Evolutionary conservation across 1,284 basidiomycete species (phyloP), one percentile per base, ranked within the genome.

Genomic region (Papiliotrema laurentii): DNA sequence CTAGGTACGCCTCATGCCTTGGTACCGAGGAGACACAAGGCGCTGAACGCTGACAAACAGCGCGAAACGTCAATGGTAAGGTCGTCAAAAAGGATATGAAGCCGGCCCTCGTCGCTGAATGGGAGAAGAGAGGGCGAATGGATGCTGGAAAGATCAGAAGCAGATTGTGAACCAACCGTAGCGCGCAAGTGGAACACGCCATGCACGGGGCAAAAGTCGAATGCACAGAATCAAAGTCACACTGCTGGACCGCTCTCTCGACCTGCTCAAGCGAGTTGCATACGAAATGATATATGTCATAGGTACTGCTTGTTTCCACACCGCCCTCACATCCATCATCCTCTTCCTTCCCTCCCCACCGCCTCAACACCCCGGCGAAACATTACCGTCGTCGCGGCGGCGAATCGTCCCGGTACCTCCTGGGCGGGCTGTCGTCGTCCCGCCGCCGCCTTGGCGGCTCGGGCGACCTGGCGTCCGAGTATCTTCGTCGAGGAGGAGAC

Each of bases 21-120:
- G n/a, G n/a, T n/a, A n/a, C n/a, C n/a, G n/a, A n/a, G n/a, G n/a
- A n/a, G n/a, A n/a, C n/a, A n/a, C n/a, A n/a, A n/a, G n/a, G n/a
- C n/a, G n/a, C n/a, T n/a, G n/a, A n/a, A n/a, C n/a, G n/a, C n/a
- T n/a, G n/a, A n/a, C n/a, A n/a, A n/a, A 11, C 42, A 66, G 64
- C 60, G 6, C 56, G 56, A n/a, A 68, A 66, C 27, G 60, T 60
- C 10, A 66, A 64, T 51, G 64, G 64, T 5, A 68, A 68, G 45
- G 51, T 65, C 5, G 47, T 68, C 38, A 66, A 66, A 52, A 56
- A 55, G 28, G 63, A 66, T 41, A 44, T 68, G 13, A 59, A 56
- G 45, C 50, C 51, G 33, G 38, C 59, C 5, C 48, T 67, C 5
- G 45, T 55, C 3, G 47, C 50, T 22, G 55, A 54, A 27, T 64